Evolutionary conservation across 768 basidiomycete species (phyloP), one percentile per base, ranked within the genome.

Genomic region (Lactifluus hygrophoroides): DNA sequence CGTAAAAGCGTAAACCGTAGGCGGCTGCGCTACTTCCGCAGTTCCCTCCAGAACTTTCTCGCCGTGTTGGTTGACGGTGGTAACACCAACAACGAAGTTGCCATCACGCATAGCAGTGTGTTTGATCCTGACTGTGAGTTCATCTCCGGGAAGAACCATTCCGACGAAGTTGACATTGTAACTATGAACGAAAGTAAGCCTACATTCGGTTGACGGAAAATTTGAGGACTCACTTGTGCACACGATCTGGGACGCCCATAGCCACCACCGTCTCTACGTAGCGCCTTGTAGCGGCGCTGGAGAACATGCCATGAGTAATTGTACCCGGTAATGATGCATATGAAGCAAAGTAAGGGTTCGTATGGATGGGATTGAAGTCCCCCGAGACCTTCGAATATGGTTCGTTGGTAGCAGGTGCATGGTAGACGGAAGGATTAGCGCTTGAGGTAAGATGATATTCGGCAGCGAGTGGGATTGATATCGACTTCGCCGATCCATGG

Each of bases 361-460:
- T 78, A 70, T 99, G 96, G 65, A 99, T 99, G 28, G 96, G 96
- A 72, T 99, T 98, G 79, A 92, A 98, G 73, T 99, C 95, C 45
- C 95, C 94, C 0, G 96, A 99, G 48, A 94, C 81, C 71, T 85
- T 84, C 4, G 94, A 97, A 74, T 98, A 99, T 2, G 93, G 88
- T 72, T 95, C 90, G 68, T 99, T 99, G 47, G 90, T 91, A 45
- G 89, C 75, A 25, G 95, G 95, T 3, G 95, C 81, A 46, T 76
- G 83, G 77, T 93, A 95, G 7, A 77, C 71, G 10, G 86, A 84
- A 17, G 79, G 75, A 25, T 78, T 75, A 3, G 80, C 74, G n/a
- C 76, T 69, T 42, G 73, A 83, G 35, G 86, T 84, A 69, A 99
- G 77, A 71, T 99, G 98, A 2, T 94, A 93, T 45, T 88, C 91